Evolutionary conservation across 2,329 filamentous ascomycete species (phyloP).

Genomic region (Endocalyx cinctus): DNA sequence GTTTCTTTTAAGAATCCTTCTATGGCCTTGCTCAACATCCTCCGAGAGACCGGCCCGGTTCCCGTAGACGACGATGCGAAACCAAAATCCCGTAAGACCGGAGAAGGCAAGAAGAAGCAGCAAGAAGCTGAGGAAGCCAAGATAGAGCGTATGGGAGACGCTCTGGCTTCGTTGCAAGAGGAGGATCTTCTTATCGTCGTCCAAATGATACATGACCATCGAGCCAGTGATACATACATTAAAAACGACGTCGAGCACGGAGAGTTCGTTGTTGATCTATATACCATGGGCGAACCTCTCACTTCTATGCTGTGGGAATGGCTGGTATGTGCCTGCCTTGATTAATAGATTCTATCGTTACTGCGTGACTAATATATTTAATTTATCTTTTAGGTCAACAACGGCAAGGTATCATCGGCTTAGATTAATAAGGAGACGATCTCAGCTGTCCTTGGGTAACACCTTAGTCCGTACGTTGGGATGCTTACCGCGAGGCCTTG

Average conservation of each 20-base stretch:
- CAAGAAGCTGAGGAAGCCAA: conserved; percentile 85
- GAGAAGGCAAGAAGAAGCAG: conserved; percentile 72
- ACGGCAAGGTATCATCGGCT: too few relatives aligned
- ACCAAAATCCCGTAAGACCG: conserved; percentile 54
- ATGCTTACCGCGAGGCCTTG: too few relatives aligned
- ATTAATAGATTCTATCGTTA: conserved; percentile 2
- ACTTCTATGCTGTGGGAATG: conserved; percentile 97
- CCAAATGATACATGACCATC: conserved; percentile 97
- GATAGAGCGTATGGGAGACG: conserved; percentile 89
- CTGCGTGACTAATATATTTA: too few relatives aligned
- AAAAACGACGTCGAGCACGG: conserved; percentile 97
- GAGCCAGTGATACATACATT: conserved; percentile 88
- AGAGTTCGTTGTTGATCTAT: conserved; percentile 97
- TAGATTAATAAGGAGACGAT: too few relatives aligned
- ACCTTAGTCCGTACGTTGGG: too few relatives aligned
- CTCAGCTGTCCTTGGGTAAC: too few relatives aligned
- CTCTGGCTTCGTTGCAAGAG: conserved; percentile 80
- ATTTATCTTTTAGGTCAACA: too few relatives aligned
- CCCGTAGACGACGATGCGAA: conserved; percentile 65
- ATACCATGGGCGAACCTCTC: conserved; percentile 86
- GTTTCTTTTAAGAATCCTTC: conserved; percentile 92
- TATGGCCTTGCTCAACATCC: conserved; percentile 69
- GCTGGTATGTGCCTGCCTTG: conserved; percentile 36
- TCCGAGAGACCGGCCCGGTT: conserved; percentile 83
- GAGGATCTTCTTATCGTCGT: conserved; percentile 93